Evolutionary conservation across 2,329 filamentous ascomycete genomes (phyloP), one percentile per base, ranked within the genome.

Genomic region (Arthrobotrys entomopaga): DNA sequence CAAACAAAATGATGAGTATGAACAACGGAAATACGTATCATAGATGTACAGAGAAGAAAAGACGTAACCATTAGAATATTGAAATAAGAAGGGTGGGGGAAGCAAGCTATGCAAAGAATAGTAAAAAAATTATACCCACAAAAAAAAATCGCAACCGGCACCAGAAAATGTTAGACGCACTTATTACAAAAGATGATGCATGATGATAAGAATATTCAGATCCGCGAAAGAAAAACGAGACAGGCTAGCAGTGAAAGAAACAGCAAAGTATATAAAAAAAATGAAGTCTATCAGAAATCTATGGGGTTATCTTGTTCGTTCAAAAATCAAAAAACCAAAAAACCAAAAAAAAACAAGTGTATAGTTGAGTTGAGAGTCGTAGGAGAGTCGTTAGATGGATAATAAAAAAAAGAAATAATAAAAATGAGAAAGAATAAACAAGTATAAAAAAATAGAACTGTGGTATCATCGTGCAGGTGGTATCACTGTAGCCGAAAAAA

Each of bases 381-480:
- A 26, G 3, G 3, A 61, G 54, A 57, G 56, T 73, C 69, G 40
- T 73, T 66, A 73, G 57, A 42, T 29, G n/a, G n/a, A n/a, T n/a
- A n/a, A n/a, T n/a, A n/a, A n/a, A n/a, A 65, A 65, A 54, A 60
- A 54, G 38, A 48, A 54, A 43, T 42, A 54, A 43, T 42, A 60
- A 42, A 58, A 65, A 20, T 13, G 38, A 43, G 48, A 63, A 60
- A 64, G 38, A 70, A 71, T 60, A 65, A 65, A 64, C 24, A 65
- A 16, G n/a, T n/a, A n/a, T n/a, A 40, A 50, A 50, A 60, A 69
- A 24, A 8, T 71, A 60, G 69, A 60, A 56, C 43, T 54, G 69
- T 73, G 69, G 69, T 73, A 73, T 73, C 69, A 73, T 73, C 69
- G 69, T 73, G 69, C 61, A 65, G 60, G 61, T 73, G 69, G 69